Evolutionary conservation across 148 eudicot species (phyloP), one percentile per base, ranked within the genome.

Genomic region (Oxyria digyna): DNA sequence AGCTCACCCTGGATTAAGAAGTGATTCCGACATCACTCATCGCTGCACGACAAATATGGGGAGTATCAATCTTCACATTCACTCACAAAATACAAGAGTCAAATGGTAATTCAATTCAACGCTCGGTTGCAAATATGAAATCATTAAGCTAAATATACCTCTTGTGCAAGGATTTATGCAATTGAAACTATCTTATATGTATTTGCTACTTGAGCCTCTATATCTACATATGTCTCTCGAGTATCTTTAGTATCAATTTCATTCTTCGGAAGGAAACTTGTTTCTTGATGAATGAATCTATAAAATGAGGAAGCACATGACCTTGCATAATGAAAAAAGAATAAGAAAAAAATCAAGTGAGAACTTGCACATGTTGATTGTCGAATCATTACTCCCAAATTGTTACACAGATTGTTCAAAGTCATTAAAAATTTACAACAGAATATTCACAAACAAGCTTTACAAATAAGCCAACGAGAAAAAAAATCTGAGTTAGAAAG

Each of bases 21-120:
- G 89, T 35, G 97, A 90, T 69, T 88, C 99, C 6, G 96, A 94
- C 99, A 94, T 94, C 72, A 90, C 83, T 97, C 99, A 94, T 8
- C 99, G 97, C 99, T 94, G 85, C 74, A 73, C 66, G 31, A 75
- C 4, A 40, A 6, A 42, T 63, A 27, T 52, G 62, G 14, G 62
- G 27, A 24, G 11, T 38, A 38, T 52, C 57, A 49, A 7, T 20
- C 8, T 49, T 49, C 57, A 21, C 26, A 49, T 49, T 55, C 37
- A 59, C 38, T 59, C 7, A 50, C 9, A 50, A 50, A 18, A 6
- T 31, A 29, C 38, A 29, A 20, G n/a, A n/a, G n/a, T n/a, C n/a
- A n/a, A n/a, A n/a, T n/a, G n/a, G n/a, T n/a, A n/a, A n/a, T n/a
- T n/a, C n/a, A n/a, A n/a, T n/a, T 8, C 4, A 37, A 15, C n/a